These are phyloP conservation scores for Casuarina equisetifolia DNA, from an alignment of 306 rosid species.

Conservation along the genomic window DNA sequence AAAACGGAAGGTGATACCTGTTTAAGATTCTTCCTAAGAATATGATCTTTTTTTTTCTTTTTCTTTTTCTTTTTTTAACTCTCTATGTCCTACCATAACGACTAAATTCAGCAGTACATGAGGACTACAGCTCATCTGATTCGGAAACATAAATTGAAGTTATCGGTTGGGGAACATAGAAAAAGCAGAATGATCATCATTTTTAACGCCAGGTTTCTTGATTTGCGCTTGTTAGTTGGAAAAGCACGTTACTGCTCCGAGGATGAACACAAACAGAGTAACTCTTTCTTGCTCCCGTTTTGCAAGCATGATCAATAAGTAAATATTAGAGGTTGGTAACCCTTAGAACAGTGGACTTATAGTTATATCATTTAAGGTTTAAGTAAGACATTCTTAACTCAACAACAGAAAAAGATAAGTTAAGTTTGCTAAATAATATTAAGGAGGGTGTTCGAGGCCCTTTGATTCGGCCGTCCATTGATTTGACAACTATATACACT, in stretches of 20 bases:
- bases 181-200: neutral
- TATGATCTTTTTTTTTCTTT: neutral
- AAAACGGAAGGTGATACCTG: neutral
- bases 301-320: no score
- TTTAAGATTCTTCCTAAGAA: slow-evolving; percentile 35
- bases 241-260: neutral
- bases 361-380: no score
- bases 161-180: neutral
- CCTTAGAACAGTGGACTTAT: no score
- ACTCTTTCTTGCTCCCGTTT: no score
- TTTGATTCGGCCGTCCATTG: no score
- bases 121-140: slow-evolving; percentile 38
- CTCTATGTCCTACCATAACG: slow-evolving; percentile 38
- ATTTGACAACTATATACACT: no score
- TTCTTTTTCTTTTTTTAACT: neutral
- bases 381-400: no score
- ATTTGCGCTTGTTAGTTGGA: neutral
- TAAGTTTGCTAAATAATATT: no score
- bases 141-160: neutral
- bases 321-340: neutral
- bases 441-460: no score
- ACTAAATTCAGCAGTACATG: slow-evolving; percentile 28
- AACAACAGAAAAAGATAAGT: no score
- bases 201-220: neutral
- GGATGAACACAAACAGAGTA: no score